phyloP scores from a whole-genome alignment of 73 alveolate species.

The Paraurostyla sp. region DNA sequence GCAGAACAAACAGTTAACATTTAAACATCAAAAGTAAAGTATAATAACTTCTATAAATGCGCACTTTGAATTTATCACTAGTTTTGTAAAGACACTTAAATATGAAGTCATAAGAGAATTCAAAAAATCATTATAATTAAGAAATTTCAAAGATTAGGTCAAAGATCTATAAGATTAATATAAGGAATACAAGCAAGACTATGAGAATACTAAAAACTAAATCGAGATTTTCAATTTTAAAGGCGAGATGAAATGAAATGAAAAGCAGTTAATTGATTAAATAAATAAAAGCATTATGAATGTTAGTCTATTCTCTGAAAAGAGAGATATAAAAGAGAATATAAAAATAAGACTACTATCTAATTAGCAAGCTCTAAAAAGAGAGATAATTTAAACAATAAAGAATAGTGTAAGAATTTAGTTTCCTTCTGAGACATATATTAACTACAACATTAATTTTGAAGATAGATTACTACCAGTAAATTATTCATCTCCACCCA shows the following conservation, averaged over 20 bases:
- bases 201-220: not conserved
- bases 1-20: not conserved
- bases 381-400: not conserved
- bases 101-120: not conserved
- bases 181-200: not conserved
- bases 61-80: not conserved
- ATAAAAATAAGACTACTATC: not conserved
- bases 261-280: not conserved
- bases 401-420: conserved; percentile 21
- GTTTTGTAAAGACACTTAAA: not conserved
- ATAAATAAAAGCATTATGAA: not conserved
- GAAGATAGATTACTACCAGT: not conserved
- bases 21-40: not conserved
- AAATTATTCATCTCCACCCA: too few species aligned
- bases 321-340: not conserved
- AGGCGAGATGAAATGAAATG: not conserved
- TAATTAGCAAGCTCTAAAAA: not conserved
- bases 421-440: not conserved
- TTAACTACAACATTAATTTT: not conserved
- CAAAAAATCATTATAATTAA: not conserved
- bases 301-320: not conserved
- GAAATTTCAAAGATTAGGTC: not conserved
- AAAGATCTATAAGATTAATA: not conserved
- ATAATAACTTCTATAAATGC: conserved; percentile 4
- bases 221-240: not conserved